Conservation (phyloP, 2,329 filamentous ascomycete species). For the Zasmidium angulare region DNA sequence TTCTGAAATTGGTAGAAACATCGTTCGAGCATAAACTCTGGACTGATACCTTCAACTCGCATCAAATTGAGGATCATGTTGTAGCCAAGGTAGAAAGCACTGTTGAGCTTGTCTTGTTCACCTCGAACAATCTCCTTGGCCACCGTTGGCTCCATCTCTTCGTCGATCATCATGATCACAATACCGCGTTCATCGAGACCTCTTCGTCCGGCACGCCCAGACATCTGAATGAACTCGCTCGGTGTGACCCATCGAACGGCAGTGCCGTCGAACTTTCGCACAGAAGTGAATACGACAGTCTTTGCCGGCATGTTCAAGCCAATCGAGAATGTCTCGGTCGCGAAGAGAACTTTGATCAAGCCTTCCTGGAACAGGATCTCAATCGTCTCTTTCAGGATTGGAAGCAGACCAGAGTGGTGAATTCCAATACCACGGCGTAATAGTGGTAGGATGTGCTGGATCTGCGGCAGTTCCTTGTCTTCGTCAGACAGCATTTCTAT, state of each 20-base stretch:
- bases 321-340: constrained; percentile 98
- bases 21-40: constrained; percentile 96
- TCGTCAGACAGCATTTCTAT: constrained; percentile 91
- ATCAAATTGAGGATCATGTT: constrained; percentile 99
- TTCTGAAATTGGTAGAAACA: constrained; percentile 99
- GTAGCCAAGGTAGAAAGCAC: constrained; percentile 95
- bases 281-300: constrained; percentile 97
- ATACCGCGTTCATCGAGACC: constrained; percentile 97
- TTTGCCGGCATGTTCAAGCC: constrained; percentile 99
- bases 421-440: constrained; percentile 91
- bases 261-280: constrained; percentile 90
- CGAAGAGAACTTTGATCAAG: constrained; percentile 95
- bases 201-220: constrained; percentile 91
- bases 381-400: constrained; percentile 96
- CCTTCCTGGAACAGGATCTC: constrained; percentile 99
- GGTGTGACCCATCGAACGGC: constrained; percentile 80
- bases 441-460: constrained; percentile 83
- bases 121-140: constrained; percentile 95
- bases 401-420: constrained; percentile 91
- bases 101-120: constrained; percentile 95
- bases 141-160: constrained; percentile 91
- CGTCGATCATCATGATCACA: constrained; percentile 99
- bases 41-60: constrained; percentile 97
- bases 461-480: constrained; percentile 85
- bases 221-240: constrained; percentile 98